Conservation (phyloP, 495 filamentous ascomycete genomes). For the Daldinia childiae region DNA sequence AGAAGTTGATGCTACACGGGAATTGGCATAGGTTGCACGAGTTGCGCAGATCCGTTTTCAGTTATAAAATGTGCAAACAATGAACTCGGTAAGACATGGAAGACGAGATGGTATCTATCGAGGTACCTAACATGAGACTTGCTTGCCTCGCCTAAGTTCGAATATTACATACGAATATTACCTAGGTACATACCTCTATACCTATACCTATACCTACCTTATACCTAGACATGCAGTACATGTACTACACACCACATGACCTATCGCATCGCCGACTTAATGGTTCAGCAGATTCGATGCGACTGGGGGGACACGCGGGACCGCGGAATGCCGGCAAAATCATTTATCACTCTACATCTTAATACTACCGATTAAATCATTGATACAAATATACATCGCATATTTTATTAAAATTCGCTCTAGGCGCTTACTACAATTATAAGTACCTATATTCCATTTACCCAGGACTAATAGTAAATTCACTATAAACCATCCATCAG, state of each 20-base stretch:
- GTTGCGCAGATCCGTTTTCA: constrained; percentile 9
- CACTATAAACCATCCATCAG: neutral
- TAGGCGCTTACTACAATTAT: constrained; percentile 26
- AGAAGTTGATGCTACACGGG: constrained; percentile 5
- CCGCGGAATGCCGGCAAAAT: constrained; percentile 17
- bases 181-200: too few species aligned
- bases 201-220: too few species aligned
- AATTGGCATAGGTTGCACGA: constrained; percentile 4
- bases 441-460: neutral
- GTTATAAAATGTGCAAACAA: constrained; percentile 9
- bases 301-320: neutral
- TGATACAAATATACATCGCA: neutral
- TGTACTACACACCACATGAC: constrained; percentile 27
- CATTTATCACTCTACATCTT: neutral
- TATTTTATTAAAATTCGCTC: neutral
- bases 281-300: constrained; percentile 16
- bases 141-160: constrained; percentile 6
- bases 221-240: neutral
- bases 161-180: constrained; percentile 18
- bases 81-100: neutral
- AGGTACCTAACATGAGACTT: neutral
- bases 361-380: neutral
- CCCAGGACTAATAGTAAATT: neutral
- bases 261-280: constrained; percentile 18
- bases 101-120: constrained; percentile 2